Evolutionary conservation across 768 basidiomycete species (phyloP), one percentile per base, ranked within the genome.

Genomic region (Ephemerocybe angulata): DNA sequence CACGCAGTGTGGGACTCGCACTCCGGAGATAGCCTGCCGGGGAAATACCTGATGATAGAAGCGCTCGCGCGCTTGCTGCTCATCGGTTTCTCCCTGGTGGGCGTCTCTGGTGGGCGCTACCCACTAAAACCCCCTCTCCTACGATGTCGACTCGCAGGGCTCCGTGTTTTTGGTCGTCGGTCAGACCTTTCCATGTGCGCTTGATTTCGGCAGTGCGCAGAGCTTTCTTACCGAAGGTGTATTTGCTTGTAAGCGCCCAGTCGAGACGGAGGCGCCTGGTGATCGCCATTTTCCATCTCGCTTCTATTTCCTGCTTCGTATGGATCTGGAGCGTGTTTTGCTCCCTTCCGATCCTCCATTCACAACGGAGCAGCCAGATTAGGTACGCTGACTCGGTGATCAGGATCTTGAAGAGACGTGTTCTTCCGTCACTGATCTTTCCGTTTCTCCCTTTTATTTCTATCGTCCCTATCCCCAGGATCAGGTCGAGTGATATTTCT

Each of bases 341-440:
- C 4, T 59, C 61, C 5, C 54, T 35, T 4, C n/a, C 29, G 25
- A 69, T 70, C 19, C 56, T 59, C 58, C 65, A 60, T 19, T 65
- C 57, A 29, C 65, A 67, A 22, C 69, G 30, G 8, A 65, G n/a
- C n/a, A 56, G 59, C 71, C 69, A 72, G 12, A 69, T 70, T 1
- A 66, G 61, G 54, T 69, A 57, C 0, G 66, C 59, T 0, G 66
- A 59, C 51, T 72, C 69, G 4, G 67, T 62, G 12, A 70, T 55
- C 0, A 69, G 11, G 5, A 70, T 71, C 3, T 55, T 41, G 25
- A 55, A 59, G 0, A 71, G 61, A 5, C 66, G 12, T 5, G 50
- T 59, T 1, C 51, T n/a, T 4, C 62, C 62, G 1, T 19, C 5
- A 1, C 48, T 35, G 13, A 28, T 30, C 24, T 33, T 54, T 6